Evolutionary conservation across 225 moss, liverwort and hornwort genomes (phyloP), one percentile per base, ranked within the genome.

Genomic region (Climacium dendroides): DNA sequence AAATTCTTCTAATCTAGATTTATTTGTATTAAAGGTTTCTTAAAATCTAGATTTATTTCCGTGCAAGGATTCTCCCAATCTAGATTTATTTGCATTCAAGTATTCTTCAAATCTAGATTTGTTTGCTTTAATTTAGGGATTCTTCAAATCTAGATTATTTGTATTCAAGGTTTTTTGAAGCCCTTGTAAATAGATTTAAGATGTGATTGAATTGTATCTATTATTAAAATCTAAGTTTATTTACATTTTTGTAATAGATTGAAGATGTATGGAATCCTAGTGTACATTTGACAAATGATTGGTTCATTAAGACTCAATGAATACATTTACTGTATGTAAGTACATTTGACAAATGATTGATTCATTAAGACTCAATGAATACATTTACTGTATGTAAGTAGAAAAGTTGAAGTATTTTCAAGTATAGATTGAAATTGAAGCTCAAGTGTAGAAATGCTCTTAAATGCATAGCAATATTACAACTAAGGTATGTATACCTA

Each of bases 331-430:
- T 14, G 8, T 23, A 1, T 14, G 14, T 8, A 15, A 15, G 0
- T 41, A 26, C 41, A 41, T 70, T 70, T 0, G 0, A 41, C 70
- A 70, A 70, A 25, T 70, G 14, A 41, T 25, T 70, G 70, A 15
- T 70, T 70, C 15, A 25, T 39, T 13, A n/a, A 19, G 19, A n/a
- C n/a, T n/a, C n/a, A 22, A 25, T 70, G 8, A 41, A 41, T 41
- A 39, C 4, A 25, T 41, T 14, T 41, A 1, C 2, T 14, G 8
- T 23, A 1, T 14, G 14, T 8, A 15, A 15, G 0, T 41, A 26
- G 26, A 70, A 9, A 78, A 55, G 16, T n/a, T 55, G 10, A 77
- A 78, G n/a, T 35, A 25, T 25, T 77, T 4, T 55, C 9, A 55
- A 78, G 4, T n/a, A n/a, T 34, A 3, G 6, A 77, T 24, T 76